Conservation (phyloP, 495 filamentous ascomycete species). For the Viridothelium virens region DNA sequence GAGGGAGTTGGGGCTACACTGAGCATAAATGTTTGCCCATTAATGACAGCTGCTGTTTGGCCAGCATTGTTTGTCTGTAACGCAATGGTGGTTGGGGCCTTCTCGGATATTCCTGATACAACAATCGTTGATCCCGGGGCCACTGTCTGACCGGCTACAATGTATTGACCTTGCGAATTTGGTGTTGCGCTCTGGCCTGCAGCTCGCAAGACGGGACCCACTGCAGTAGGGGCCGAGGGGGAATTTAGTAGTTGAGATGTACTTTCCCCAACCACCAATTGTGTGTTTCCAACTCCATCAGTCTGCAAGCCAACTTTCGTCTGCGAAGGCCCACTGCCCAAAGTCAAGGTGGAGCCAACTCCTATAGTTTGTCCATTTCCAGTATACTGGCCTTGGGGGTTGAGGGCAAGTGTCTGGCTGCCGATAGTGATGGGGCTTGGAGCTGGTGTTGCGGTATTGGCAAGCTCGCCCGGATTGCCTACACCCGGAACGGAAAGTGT, state of each 20-base stretch:
- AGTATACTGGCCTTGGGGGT: neutral
- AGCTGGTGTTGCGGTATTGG: neutral
- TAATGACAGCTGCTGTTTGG: conserved; percentile 1
- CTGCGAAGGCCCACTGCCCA: conserved; percentile 1
- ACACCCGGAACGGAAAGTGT: neutral
- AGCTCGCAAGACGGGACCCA: neutral
- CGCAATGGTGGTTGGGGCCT: neutral
- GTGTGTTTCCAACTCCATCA: neutral
- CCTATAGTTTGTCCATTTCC: conserved; percentile 10
- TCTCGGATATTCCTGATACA: neutral
- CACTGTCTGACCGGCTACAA: neutral
- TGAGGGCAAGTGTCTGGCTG: neutral
- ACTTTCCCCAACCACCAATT: conserved; percentile 9
- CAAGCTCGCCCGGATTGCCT: neutral
- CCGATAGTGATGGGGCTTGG: neutral
- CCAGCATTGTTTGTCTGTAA: conserved; percentile 1
- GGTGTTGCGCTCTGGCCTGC: neutral
- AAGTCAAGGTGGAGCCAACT: conserved; percentile 9
- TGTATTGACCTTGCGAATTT: neutral
- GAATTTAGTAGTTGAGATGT: neutral
- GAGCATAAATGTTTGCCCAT: neutral
- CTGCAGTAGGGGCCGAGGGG: neutral
- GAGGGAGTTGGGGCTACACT: neutral
- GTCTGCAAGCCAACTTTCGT: conserved; percentile 12
- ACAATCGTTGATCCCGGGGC: neutral